Evolutionary conservation across 2,329 filamentous ascomycete species (phyloP).

Genomic region (Aspergillus fructus): DNA sequence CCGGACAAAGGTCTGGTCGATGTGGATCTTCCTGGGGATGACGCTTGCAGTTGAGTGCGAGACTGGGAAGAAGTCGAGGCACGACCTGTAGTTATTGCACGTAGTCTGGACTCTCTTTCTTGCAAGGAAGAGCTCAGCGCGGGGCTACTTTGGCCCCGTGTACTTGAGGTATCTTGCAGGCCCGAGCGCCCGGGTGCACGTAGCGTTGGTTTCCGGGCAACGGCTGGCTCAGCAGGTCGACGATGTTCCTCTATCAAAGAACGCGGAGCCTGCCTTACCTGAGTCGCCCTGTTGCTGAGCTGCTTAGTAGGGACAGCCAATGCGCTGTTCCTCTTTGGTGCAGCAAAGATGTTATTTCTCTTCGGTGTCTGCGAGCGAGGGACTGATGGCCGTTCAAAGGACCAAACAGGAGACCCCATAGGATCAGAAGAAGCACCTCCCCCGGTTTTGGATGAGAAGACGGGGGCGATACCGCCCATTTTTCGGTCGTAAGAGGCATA

Average conservation of each 20-base stretch:
- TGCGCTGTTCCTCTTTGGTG: slow-evolving; percentile 35
- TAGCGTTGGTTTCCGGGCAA: slow-evolving; percentile 15
- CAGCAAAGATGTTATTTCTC: slow-evolving; percentile 35
- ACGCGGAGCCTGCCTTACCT: slow-evolving; percentile 39
- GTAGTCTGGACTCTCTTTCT: slow-evolving; percentile 33
- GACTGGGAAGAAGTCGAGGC: slow-evolving; percentile 4
- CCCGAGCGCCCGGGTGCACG: slow-evolving; percentile 21
- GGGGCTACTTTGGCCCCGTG: slow-evolving; percentile 1
- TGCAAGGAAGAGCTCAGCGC: slow-evolving; percentile 15
- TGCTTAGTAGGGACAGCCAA: slow-evolving; percentile 43
- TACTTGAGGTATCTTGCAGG: neutral
- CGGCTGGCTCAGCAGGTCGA: slow-evolving; percentile 22
- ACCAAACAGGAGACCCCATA: slow-evolving; percentile 20
- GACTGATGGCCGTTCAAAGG: slow-evolving; percentile 23
- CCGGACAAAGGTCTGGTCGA: slow-evolving; percentile 1
- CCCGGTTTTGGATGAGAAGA: slow-evolving; percentile 18
- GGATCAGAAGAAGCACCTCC: slow-evolving; percentile 13
- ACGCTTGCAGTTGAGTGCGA: slow-evolving; percentile 2
- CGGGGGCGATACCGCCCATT: slow-evolving; percentile 30
- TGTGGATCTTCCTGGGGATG: slow-evolving; percentile 1
- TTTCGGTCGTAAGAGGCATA: slow-evolving; percentile 33
- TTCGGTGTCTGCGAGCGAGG: slow-evolving; percentile 28
- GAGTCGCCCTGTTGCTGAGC: slow-evolving; percentile 38
- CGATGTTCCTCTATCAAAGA: slow-evolving; percentile 44
- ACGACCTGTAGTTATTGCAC: slow-evolving; percentile 30